phyloP scores from a whole-genome alignment of 257 asterid species.

The Nicotiana tomentosiformis region DNA sequence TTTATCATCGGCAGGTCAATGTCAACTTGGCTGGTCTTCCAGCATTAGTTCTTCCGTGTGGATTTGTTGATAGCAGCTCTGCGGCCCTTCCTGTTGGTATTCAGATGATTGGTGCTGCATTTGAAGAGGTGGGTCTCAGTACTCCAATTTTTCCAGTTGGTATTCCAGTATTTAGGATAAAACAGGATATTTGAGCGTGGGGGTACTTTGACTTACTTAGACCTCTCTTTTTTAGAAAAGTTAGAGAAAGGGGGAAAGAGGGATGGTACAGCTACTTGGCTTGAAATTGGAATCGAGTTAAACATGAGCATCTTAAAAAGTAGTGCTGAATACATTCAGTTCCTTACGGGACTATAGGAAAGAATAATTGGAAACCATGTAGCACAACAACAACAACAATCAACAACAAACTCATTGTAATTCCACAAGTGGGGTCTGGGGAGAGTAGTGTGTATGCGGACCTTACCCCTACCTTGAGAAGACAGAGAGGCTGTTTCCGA shows the following conservation, averaged over 20 bases:
- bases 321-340: not conserved
- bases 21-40: conserved; percentile 98
- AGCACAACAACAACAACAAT: not conserved
- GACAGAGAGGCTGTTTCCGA: no score
- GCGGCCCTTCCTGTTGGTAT: conserved; percentile 70
- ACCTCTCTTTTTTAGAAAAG: not conserved
- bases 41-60: conserved; percentile 97
- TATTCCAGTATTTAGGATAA: not conserved
- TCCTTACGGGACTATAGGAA: not conserved
- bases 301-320: not conserved
- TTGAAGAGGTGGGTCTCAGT: conserved; percentile 54
- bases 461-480: no score
- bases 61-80: conserved; percentile 56
- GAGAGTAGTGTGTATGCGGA: no score
- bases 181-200: not conserved
- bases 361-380: not conserved
- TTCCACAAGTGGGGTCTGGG: no score
- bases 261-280: not conserved
- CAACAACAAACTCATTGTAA: no score
- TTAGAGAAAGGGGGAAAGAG: not conserved
- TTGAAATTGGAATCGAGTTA: not conserved
- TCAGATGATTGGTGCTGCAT: conserved; percentile 94
- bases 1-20: conserved; percentile 56
- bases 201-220: not conserved
- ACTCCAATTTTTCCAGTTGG: not conserved